Conservation (phyloP, 169 alveolate genomes). For the Eimeria acervulina region DNA sequence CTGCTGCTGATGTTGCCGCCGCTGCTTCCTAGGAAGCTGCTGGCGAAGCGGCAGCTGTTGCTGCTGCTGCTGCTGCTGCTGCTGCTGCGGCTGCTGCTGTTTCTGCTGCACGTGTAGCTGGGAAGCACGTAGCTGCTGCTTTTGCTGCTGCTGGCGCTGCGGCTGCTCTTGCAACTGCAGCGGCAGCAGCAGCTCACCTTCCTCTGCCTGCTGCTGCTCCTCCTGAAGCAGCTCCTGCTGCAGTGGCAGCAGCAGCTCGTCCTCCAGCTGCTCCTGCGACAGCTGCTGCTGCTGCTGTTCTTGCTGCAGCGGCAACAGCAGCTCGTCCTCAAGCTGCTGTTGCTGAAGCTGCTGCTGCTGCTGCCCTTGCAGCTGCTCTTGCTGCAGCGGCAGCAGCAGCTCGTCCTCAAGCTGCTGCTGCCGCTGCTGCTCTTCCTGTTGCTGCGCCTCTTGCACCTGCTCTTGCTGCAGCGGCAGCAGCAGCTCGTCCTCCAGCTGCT, state of each 20-base stretch:
- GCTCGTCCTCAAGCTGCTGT: too few relatives aligned
- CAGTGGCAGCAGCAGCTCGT: slow-evolving; percentile 5
- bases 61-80: not conserved
- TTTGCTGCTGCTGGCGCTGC: not conserved
- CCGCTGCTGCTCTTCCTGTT: slow-evolving; percentile 35
- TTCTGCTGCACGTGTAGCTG: not conserved
- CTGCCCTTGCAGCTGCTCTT: not conserved
- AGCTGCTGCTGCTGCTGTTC: not conserved
- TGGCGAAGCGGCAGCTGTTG: not conserved
- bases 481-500: slow-evolving; percentile 32
- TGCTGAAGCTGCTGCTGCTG: too few relatives aligned
- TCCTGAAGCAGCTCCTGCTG: not conserved
- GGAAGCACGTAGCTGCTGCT: not conserved
- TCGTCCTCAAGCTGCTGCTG: slow-evolving; percentile 1
- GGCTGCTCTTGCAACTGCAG: not conserved
- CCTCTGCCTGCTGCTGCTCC: not conserved
- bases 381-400: not conserved
- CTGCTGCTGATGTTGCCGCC: not conserved
- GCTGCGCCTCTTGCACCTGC: too few relatives aligned
- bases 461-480: slow-evolving; percentile 10
- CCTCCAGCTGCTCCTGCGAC: slow-evolving; percentile 23
- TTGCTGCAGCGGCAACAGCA: too few relatives aligned
- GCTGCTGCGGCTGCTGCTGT: not conserved
- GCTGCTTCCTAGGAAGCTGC: not conserved
- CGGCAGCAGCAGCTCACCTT: too few relatives aligned